These are phyloP conservation scores for Polyplosphaeria fusca DNA, from an alignment of 495 filamentous ascomycete genomes.

Conservation along the genomic window DNA sequence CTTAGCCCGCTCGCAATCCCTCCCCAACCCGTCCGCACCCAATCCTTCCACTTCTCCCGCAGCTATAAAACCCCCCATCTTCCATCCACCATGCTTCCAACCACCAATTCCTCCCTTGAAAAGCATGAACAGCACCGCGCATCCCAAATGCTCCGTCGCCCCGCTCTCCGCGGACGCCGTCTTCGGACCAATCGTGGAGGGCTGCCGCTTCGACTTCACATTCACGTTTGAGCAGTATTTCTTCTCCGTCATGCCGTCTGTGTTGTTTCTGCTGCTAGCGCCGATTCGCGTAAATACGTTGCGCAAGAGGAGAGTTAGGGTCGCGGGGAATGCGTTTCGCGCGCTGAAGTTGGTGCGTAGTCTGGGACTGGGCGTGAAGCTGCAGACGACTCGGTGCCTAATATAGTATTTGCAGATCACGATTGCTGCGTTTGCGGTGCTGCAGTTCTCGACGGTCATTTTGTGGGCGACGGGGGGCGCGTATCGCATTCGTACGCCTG, in stretches of 20 bases:
- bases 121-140: background rate
- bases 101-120: too few relatives aligned
- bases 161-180: background rate
- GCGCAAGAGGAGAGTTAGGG: background rate
- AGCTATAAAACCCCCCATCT: too few relatives aligned
- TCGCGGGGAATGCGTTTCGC: background rate
- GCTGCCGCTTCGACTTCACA: slow-evolving; percentile 1
- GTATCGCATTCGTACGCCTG: background rate
- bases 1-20: too few relatives aligned
- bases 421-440: background rate
- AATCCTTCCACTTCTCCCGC: too few relatives aligned
- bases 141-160: background rate
- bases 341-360: background rate
- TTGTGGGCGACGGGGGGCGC: background rate
- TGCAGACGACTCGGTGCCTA: background rate
- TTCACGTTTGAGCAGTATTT: slow-evolving; percentile 7
- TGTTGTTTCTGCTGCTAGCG: background rate
- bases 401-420: background rate
- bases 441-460: background rate
- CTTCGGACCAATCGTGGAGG: background rate
- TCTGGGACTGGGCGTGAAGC: background rate
- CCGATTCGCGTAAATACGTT: background rate
- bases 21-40: too few relatives aligned
- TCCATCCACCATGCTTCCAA: too few relatives aligned
- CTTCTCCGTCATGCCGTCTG: background rate